These are phyloP conservation scores for Trapa incisa DNA, from an alignment of 345 rosid genomes.

Conservation along the genomic window DNA sequence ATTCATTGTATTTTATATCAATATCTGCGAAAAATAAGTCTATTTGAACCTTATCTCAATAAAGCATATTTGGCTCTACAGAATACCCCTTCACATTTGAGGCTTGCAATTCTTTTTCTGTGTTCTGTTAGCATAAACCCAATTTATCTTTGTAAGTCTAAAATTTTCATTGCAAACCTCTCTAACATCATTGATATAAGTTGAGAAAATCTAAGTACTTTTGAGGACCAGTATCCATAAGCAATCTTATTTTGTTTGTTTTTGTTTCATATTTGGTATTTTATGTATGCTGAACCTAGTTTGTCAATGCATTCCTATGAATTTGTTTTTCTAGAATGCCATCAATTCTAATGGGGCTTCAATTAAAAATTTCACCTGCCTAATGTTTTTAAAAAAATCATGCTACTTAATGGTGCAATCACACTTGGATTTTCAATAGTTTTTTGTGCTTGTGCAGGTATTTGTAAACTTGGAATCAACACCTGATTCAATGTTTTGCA, in stretches of 20 bases:
- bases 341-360: not conserved
- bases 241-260: not conserved
- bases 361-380: not conserved
- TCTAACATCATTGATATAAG: not conserved
- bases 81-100: not conserved
- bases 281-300: not conserved
- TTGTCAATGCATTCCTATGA: not conserved
- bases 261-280: not conserved
- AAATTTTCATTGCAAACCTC: not conserved
- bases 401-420: not conserved
- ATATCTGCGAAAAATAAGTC: too few relatives aligned
- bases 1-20: not conserved
- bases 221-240: not conserved
- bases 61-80: not conserved
- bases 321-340: not conserved
- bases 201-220: not conserved
- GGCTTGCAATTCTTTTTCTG: not conserved
- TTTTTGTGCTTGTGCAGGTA: constrained; percentile 32
- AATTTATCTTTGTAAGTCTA: not conserved
- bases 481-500: constrained; percentile 76
- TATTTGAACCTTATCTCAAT: not conserved
- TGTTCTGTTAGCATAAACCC: not conserved
- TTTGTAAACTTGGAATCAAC: constrained; percentile 76
- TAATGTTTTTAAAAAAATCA: too few relatives aligned
- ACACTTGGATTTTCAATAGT: not conserved